Evolutionary conservation across 139 green algal species (phyloP), one percentile per base, ranked within the genome.

Genomic region (Chlamydomonas schloesseri): DNA sequence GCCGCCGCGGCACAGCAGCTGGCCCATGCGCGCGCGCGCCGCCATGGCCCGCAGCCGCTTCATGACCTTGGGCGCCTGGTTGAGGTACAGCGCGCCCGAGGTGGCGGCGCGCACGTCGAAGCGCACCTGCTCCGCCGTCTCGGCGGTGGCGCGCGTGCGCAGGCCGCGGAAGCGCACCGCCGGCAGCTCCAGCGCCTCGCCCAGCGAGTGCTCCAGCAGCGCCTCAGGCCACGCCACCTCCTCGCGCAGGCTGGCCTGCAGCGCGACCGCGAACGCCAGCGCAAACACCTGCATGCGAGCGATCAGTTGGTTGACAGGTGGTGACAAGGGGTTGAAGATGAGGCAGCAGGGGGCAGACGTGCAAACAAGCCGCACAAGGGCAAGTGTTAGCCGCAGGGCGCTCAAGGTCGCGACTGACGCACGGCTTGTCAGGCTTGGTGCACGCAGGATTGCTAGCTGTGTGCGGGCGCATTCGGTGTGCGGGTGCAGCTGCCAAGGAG

Each of bases 151-250:
- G 34, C 68, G 68, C 20, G 29, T 14, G 68, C 68, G 68, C 33
- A 73, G 68, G 33, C 68, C 68, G 5, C 68, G n/a, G 68, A 73
- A 73, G 33, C 68, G 20, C 5, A 17, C 0, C 5, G 33, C 28
- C 31, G 68, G 68, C 68, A 73, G 68, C 68, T 50, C 68, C 68
- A 73, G 33, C 14, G 68, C 33, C 68, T 73, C 68, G 33, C 68
- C 68, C 68, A 73, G 68, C 18, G 33, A n/a, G 68, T 73, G 68
- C 33, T 46, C 18, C 33, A 73, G 68, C 68, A 73, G 68, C 33
- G 33, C 68, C 33, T 73, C 68, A 15, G 68, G 68, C 68, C 68
- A 73, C 17, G 33, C 17, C 33, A 73, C 68, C 14, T 28, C 33
- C 20, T 73, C 17, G 31, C 33, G 68, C 33, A 50, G 68, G 14